Base-by-base conservation (phyloP, 352 stramenopile species). In the Globisporangium spiculum region DNA sequence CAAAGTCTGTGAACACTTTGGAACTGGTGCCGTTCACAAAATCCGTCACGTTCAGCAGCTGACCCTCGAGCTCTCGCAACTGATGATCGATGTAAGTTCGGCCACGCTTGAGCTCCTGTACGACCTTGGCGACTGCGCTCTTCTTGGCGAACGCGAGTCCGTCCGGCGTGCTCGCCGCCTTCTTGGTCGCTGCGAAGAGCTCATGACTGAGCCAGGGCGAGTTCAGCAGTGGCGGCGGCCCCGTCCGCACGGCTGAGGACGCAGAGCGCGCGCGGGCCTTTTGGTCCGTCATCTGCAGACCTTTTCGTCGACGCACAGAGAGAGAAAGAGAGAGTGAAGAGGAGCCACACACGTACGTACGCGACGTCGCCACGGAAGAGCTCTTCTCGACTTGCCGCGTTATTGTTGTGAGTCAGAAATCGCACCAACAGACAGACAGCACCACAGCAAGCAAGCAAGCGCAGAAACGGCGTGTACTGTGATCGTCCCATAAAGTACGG, bases 181-280 rank as follows among this genome's bases (percentile, higher is more conserved):
- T 73, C 69, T 93, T 93, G 3, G 81, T 82, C 18, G 64, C 71
- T 8, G 74, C 55, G 56, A 91, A 93, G 50, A 85, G 77, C 65
- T 92, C 84, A 62, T 93, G 86, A 50, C 75, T 74, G 55, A 93
- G 72, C 82, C 80, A 93, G 32, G 84, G 86, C 24, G 83, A 76
- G 8, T 70, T 65, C 22, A 91, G 72, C 57, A 81, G 75, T 60
- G 63, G 65, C 22, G 56, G 55, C 38, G 60, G 41, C 41, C 41
- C 41, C 41, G 41, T n/a, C 41, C 41, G 66, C 38, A 63, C 46
- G 36, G 24, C 41, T 8, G 41, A 24, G 24, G 56, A 34, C 20
- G 58, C 30, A 44, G 56, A 20, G 30, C 48, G 56, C 58, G 14
- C 32, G 16, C 32, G 56, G 22, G 54, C 18, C 12, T 60, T 68